A percentile compares a stretch with the other conserved stretches of the same genome.
These are phyloP conservation scores for Eimeria sp. DNA, from an alignment of 169 alveolate genomes.

Conservation along the genomic window DNA sequence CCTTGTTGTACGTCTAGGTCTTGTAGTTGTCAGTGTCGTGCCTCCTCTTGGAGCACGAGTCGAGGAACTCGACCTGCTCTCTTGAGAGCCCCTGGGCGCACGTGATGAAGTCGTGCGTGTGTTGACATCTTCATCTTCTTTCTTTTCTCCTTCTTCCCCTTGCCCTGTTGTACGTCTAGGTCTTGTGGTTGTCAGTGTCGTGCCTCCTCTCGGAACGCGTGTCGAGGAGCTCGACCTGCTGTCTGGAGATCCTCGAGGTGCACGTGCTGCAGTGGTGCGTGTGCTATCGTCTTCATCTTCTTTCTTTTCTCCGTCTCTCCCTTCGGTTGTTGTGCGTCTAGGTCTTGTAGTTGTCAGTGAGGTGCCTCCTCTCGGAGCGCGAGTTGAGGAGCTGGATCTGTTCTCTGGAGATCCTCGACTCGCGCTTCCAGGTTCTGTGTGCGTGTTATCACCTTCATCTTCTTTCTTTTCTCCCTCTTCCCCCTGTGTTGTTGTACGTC, in stretches of 20 bases:
- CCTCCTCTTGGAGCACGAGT: neutral
- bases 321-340: neutral
- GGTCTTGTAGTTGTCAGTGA: neutral
- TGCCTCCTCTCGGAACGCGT: constrained; percentile 8
- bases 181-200: neutral
- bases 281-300: neutral
- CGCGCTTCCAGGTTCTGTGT: too few relatives aligned
- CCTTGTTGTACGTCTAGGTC: neutral
- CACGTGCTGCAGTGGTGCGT: neutral
- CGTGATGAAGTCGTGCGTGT: constrained; percentile 21
- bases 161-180: neutral
- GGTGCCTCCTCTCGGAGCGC: constrained; percentile 14
- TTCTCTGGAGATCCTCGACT: neutral
- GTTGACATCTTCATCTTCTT: neutral
- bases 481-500: neutral
- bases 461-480: neutral
- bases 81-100: neutral
- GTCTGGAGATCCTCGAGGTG: neutral
- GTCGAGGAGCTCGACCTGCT: constrained; percentile 2
- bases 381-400: neutral
- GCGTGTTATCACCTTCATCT: neutral
- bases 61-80: neutral
- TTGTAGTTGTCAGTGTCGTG: constrained; percentile 4
- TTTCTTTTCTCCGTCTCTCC: neutral
- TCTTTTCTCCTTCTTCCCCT: neutral